A percentile compares a stretch with the other conserved stretches of the same genome.
phyloP scores from a whole-genome alignment of 163 green algal species.

The Picocystis sp. region DNA sequence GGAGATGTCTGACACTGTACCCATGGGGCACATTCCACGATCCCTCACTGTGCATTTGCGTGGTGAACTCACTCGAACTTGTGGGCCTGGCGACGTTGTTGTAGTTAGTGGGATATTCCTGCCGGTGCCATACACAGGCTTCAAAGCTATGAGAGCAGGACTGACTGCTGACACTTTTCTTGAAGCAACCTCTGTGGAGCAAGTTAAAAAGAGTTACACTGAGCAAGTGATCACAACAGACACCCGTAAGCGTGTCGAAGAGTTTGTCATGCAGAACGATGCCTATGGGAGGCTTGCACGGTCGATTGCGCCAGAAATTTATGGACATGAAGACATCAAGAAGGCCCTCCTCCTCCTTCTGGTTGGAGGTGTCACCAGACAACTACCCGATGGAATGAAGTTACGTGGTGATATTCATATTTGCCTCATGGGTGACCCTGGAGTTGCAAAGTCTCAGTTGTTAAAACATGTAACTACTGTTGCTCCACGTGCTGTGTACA shows the following conservation, averaged over 20 bases:
- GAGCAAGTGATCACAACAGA: conserved; percentile 10
- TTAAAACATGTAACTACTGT: conserved; percentile 82
- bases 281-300: conserved; percentile 68
- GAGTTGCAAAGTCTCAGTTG: conserved; percentile 93
- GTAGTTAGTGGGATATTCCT: conserved; percentile 77
- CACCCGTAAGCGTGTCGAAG: conserved; percentile 6
- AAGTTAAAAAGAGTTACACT: conserved; percentile 65
- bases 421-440: conserved; percentile 97
- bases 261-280: conserved; percentile 42
- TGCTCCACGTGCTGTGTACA: conserved; percentile 86
- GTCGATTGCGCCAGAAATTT: conserved; percentile 96
- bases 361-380: conserved; percentile 63
- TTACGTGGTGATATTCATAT: conserved; percentile 87
- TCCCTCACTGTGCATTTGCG: conserved; percentile 70
- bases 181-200: conserved; percentile 55
- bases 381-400: conserved; percentile 83
- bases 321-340: conserved; percentile 94
- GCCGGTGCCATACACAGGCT: conserved; percentile 70
- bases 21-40: conserved; percentile 76
- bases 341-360: conserved; percentile 83
- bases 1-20: conserved; percentile 52
- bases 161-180: conserved; percentile 77
- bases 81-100: conserved; percentile 39
- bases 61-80: conserved; percentile 61
- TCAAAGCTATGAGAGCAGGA: conserved; percentile 33